Conservation (phyloP, 2,329 filamentous ascomycete genomes). For the Seiridium cupressi region DNA sequence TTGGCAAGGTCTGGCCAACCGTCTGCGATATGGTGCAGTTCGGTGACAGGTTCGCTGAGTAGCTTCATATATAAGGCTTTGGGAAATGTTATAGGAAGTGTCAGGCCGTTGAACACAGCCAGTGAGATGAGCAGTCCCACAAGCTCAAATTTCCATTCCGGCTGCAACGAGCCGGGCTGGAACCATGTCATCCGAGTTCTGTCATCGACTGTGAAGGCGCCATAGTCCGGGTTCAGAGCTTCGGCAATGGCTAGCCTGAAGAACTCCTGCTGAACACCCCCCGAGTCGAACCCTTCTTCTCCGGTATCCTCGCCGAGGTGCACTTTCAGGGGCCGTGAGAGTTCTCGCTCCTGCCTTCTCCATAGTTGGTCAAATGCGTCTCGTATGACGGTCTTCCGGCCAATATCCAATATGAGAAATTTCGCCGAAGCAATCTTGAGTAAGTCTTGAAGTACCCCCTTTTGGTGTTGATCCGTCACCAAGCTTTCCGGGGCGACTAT, state of each 20-base stretch:
- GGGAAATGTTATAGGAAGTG: conserved; percentile 86
- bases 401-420: conserved; percentile 69
- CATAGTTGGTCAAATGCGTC: conserved; percentile 87
- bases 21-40: conserved; percentile 75
- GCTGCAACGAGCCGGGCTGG: conserved; percentile 75
- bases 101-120: conserved; percentile 90
- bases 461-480: conserved; percentile 56
- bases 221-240: conserved; percentile 74
- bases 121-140: conserved; percentile 85
- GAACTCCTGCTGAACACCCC: conserved; percentile 95
- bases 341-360: conserved; percentile 77
- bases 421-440: conserved; percentile 66
- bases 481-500: conserved; percentile 54
- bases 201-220: conserved; percentile 76
- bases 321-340: conserved; percentile 84
- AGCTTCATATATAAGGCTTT: conserved; percentile 80
- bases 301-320: conserved; percentile 78
- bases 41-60: conserved; percentile 65
- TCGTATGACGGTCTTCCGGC: conserved; percentile 64
- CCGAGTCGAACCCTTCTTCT: conserved; percentile 89
- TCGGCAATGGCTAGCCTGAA: conserved; percentile 82
- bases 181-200: conserved; percentile 86
- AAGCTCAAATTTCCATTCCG: conserved; percentile 86
- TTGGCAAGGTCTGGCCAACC: conserved; percentile 82
- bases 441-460: conserved; percentile 59